Evolutionary conservation across 371 early-diverging fungal genomes (phyloP), one percentile per base, ranked within the genome.

Genomic region (Mortierella sp.): DNA sequence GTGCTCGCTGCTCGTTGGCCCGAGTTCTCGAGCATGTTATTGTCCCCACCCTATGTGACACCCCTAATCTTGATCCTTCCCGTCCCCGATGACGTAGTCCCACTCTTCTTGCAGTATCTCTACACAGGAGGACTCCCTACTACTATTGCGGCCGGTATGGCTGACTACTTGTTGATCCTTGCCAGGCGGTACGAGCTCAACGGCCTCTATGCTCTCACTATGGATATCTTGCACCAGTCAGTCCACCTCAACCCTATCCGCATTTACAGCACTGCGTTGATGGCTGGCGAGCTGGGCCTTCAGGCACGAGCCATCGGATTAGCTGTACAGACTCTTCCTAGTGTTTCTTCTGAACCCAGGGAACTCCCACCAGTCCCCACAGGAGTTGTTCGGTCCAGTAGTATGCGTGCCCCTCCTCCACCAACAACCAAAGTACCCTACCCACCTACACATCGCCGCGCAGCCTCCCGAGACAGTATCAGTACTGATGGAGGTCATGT

Each of bases 1-100:
- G 65, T 86, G 38, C 73, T 86, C 9, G 86, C 82, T 1, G 74
- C 82, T 0, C 79, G 86, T 7, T 86, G 86, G 86, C 86, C 86
- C 0, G 86, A 79, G 26, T 86, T 86, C 52, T 52, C 80, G 44
- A 58, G 82, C 9, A 71, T 86, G 78, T 65, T 86, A 14, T 42
- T 86, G 54, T 86, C 86, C 3, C 86, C 86, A 0, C 86, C 86
- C 0, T 86, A 86, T 78, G 80, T 86, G 52, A 86, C 82, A 13
- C 86, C 86, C 0, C 52, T 86, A 54, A 77, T 82, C 75, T 73
- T 86, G 3, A 70, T 50, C 24, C 26, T 86, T 45, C 82, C 86
- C 2, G 86, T 82, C 19, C 86, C 86, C 2, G 86, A 86, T 55
- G 82, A 82, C 0, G 80, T 82, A 2, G 70, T 86, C 8, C 75